Percentiles rank a stretch among this genome's conserved stretches.
Conservation (phyloP, 768 basidiomycete genomes). For the Pholiota microspora region DNA sequence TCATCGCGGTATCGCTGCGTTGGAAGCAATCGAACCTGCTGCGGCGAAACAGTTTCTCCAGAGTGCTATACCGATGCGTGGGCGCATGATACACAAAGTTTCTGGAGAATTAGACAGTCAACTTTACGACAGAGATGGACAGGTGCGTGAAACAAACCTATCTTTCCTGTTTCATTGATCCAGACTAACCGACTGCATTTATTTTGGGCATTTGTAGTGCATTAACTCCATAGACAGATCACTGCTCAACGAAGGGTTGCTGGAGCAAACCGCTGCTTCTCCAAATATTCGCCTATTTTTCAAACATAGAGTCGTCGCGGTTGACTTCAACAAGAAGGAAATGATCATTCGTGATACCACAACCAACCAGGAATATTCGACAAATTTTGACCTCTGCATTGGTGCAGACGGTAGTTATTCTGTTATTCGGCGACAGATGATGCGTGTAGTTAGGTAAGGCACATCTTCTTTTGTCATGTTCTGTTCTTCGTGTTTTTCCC, state of each 20-base stretch:
- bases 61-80: conserved; percentile 89
- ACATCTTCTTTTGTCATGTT: conserved; percentile 21
- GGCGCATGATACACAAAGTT: conserved; percentile 88
- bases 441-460: conserved; percentile 85
- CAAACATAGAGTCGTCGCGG: conserved; percentile 72
- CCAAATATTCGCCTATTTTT: conserved; percentile 72
- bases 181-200: conserved; percentile 8
- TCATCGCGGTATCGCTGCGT: conserved; percentile 85
- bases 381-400: conserved; percentile 75
- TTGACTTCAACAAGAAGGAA: conserved; percentile 70
- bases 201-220: conserved; percentile 50
- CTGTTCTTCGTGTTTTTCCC: conserved; percentile 26
- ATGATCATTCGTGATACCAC: conserved; percentile 50
- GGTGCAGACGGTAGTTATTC: conserved; percentile 96
- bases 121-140: conserved; percentile 83
- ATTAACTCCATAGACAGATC: conserved; percentile 94
- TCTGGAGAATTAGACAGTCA: conserved; percentile 78
- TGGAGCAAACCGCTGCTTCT: conserved; percentile 67
- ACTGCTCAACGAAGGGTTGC: conserved; percentile 81
- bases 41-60: conserved; percentile 70
- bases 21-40: conserved; percentile 74
- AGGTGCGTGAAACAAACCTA: conserved; percentile 49
- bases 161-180: conserved; percentile 16
- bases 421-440: conserved; percentile 88
- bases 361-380: conserved; percentile 40